A percentile compares a stretch with the other conserved stretches of the same genome.
phyloP scores from a whole-genome alignment of 352 stramenopile genomes.

The Hyaloperonospora arabidopsidis region DNA sequence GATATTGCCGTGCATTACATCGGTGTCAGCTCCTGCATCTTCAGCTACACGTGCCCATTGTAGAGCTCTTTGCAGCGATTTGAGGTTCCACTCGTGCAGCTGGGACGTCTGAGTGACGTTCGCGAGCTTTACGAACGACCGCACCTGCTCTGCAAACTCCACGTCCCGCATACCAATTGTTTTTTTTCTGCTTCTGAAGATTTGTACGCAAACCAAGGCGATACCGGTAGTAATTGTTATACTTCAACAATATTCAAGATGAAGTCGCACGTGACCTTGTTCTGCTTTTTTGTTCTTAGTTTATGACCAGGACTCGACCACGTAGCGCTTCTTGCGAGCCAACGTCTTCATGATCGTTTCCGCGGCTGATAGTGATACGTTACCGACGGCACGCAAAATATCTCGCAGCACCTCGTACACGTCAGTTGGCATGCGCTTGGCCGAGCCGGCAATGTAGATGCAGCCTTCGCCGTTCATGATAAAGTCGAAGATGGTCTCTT shows the following conservation, averaged over 20 bases:
- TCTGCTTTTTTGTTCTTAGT: background rate
- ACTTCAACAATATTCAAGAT: too few species aligned
- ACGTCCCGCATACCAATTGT: constrained; percentile 3
- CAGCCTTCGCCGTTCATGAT: constrained; percentile 54
- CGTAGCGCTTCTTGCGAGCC: constrained; percentile 69
- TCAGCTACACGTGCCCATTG: constrained; percentile 37
- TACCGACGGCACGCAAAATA: constrained; percentile 69
- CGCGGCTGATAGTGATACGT: constrained; percentile 54
- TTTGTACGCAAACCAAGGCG: too few species aligned
- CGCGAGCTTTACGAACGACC: constrained; percentile 38
- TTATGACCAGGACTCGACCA: constrained; percentile 83
- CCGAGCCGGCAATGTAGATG: constrained; percentile 84
- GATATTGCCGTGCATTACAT: constrained; percentile 12
- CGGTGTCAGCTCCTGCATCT: constrained; percentile 10
- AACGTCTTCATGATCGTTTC: constrained; percentile 71
- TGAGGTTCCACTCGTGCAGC: constrained; percentile 43
- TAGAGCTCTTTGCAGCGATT: constrained; percentile 37
- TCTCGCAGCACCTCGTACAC: constrained; percentile 86
- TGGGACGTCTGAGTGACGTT: constrained; percentile 43
- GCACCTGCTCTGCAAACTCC: constrained; percentile 25
- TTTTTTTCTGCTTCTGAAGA: too few species aligned
- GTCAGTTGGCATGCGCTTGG: constrained; percentile 89
- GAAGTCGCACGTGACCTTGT: too few species aligned
- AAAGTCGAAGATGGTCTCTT: constrained; percentile 58
- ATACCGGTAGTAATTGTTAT: too few species aligned